A percentile compares a stretch with the other conserved stretches of the same genome.
Evolutionary conservation across 2,329 filamentous ascomycete genomes (phyloP).

Genomic region (Triangularia verruculosa): DNA sequence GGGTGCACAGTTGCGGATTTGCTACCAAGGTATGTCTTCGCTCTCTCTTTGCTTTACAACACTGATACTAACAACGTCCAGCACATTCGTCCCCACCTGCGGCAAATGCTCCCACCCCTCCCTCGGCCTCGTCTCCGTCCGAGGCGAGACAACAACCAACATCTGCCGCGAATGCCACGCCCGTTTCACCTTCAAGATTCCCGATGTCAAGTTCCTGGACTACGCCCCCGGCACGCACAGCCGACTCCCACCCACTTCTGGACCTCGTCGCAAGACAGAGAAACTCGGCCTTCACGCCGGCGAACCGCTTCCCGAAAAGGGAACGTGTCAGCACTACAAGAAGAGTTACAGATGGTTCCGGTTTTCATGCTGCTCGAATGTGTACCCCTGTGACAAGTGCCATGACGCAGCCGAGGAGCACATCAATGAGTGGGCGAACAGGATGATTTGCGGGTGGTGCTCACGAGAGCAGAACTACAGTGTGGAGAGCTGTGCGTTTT

Average conservation of each 20-base stretch:
- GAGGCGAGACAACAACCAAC: conserved; percentile 69
- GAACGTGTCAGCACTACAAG: conserved; percentile 57
- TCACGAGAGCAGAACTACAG: conserved; percentile 78
- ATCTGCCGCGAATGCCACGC: conserved; percentile 77
- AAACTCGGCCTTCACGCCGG: conserved; percentile 56
- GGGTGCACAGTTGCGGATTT: conserved; percentile 74
- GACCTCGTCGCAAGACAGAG: conserved; percentile 48
- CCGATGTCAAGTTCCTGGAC: conserved; percentile 73
- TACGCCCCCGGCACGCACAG: conserved; percentile 55
- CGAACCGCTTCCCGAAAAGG: conserved; percentile 51
- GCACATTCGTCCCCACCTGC: conserved; percentile 77
- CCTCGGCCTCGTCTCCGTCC: conserved; percentile 67
- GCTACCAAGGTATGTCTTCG: conserved; percentile 57
- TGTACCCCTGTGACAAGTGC: conserved; percentile 66
- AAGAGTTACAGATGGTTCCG: conserved; percentile 63
- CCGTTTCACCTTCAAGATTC: conserved; percentile 76
- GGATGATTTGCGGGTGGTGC: conserved; percentile 80
- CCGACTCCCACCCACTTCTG: conserved; percentile 28
- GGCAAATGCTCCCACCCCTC: conserved; percentile 69
- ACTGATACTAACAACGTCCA: conserved; percentile 33
- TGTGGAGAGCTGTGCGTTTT: conserved; percentile 72
- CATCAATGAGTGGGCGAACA: conserved; percentile 74
- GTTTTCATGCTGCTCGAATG: conserved; percentile 59
- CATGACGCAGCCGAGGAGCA: conserved; percentile 72
- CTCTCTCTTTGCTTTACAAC: background rate